Percentiles rank a stretch among this genome's conserved stretches.
These are phyloP conservation scores for Tillandsia leiboldiana DNA, from an alignment of 176 grass and related monocot genomes.

Conservation along the genomic window DNA sequence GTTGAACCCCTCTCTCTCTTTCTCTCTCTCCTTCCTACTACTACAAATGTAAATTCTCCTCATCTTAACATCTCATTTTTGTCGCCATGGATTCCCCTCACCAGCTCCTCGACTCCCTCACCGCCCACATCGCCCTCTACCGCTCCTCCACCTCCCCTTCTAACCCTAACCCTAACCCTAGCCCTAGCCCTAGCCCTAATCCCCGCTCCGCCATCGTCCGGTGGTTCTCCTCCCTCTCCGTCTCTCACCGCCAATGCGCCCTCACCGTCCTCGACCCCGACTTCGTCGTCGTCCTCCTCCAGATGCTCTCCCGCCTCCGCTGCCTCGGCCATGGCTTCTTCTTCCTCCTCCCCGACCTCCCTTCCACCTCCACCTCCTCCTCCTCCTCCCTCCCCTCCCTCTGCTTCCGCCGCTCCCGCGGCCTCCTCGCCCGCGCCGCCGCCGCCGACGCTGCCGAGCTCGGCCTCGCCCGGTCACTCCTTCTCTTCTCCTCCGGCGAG, in stretches of 20 bases:
- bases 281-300: constrained; percentile 31
- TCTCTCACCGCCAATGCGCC: constrained; percentile 33
- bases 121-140: constrained; percentile 86
- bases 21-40: background rate
- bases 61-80: background rate
- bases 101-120: constrained; percentile 66
- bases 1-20: background rate
- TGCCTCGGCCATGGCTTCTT: constrained; percentile 67
- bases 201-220: constrained; percentile 71
- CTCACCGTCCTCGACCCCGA: constrained; percentile 36
- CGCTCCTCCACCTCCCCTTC: constrained; percentile 41
- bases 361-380: constrained; percentile 8
- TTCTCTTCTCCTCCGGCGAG: constrained; percentile 54
- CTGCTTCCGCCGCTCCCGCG: constrained; percentile 71
- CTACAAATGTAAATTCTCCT: background rate
- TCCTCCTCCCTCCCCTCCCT: constrained; percentile 31
- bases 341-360: constrained; percentile 60
- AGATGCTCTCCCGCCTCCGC: constrained; percentile 66
- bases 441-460: constrained; percentile 25
- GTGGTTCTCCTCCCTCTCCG: constrained; percentile 65
- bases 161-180: constrained; percentile 20
- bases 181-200: constrained; percentile 1
- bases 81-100: constrained; percentile 31
- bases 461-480: constrained; percentile 22
- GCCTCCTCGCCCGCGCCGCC: constrained; percentile 61